Base-by-base conservation (phyloP, 2,329 filamentous ascomycete genomes). In the Orbilia ellipsospora region DNA sequence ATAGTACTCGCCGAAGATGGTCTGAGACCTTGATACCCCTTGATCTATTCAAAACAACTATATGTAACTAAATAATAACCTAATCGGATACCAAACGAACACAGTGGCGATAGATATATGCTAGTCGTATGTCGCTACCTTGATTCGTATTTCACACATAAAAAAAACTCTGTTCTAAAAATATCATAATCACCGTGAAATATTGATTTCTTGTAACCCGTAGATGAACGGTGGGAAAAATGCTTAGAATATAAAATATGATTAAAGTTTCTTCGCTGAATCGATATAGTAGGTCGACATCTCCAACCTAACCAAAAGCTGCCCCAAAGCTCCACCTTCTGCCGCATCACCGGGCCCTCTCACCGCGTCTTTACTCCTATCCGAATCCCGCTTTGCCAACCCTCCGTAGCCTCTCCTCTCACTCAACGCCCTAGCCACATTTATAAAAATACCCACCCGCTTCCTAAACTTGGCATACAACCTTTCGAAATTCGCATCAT, bases 401-500 rank as follows among this genome's bases (percentile, higher is more conserved):
- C 81, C 81, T 79, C 77, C 84, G 81, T 83, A 84, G 20, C 83
- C 85, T 57, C 84, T 87, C 86, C 88, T 92, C 80, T 89, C 92
- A 50, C 85, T 89, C 80, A 91, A 84, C 1, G 86, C 89, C 73
- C 85, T 87, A 81, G 88, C 95, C 0, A 91, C 92, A 56, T 85
- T 90, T 69, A 95, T 85, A 79, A 96, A 95, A 0, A 92, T 87
- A 26, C 88, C 86, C 0, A 92, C 86, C 79, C 93, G 92, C 81
- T 89, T 91, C 80, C 86, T 87, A 79, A 96, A 92, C 36, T 84
- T 84, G 2, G 82, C 81, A 80, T 94, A 92, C 13, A 94, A 80
- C 16, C 85, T 83, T 57, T 79, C 81, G 12, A 85, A 80, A n/a
- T 82, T 80, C 12, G 81, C 82, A 69, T 83, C 82, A 5, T 79